Base-by-base conservation (phyloP, 2,329 filamentous ascomycete genomes). In the Penicillium fuscoglaucum region DNA sequence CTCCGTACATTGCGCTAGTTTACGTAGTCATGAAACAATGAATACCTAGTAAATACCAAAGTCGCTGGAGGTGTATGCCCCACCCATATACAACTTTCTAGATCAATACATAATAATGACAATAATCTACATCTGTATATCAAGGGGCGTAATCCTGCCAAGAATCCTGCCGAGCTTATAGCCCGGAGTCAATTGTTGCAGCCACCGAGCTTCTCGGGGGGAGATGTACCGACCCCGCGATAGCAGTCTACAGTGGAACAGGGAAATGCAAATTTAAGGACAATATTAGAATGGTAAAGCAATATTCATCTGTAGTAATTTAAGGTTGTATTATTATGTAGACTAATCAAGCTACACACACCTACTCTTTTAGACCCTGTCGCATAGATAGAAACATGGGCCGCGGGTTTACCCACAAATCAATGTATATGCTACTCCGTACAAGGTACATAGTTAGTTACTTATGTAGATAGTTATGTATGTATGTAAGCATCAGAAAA, bases 51-150 rank as follows among this genome's bases (percentile, higher is more conserved):
- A 40, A 15, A 44, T 52, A 52, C 50, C n/a, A 15, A 31, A 21
- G 40, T 26, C 7, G 5, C 21, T 24, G 7, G 21, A 8, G 13
- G 1, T 31, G 10, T 5, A 19, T 4, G 24, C 4, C 24, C 17
- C 43, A n/a, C 19, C 21, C 26, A 9, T 29, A 5, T 46, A 29
- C 40, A 26, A 6, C 21, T n/a, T 46, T 46, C 17, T 19, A 46
- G 26, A 29, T 21, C 19, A 21, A 26, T 26, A 26, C 24, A 26
- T 26, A 46, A 46, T 5, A 41, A 21, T 13, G 44, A 72, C 31
- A 33, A 33, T 15, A 15, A 15, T 33, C 31, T 5, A 31, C 12
- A 31, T 13, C 29, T 33, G 12, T 5, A 31, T 4, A 31, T 13
- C 29, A 3, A 33, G 3, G 31, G 12, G 13, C 2, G 5, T 31